phyloP scores from a whole-genome alignment of 805 yeast species.

The Hanseniaspora singularis region DNA sequence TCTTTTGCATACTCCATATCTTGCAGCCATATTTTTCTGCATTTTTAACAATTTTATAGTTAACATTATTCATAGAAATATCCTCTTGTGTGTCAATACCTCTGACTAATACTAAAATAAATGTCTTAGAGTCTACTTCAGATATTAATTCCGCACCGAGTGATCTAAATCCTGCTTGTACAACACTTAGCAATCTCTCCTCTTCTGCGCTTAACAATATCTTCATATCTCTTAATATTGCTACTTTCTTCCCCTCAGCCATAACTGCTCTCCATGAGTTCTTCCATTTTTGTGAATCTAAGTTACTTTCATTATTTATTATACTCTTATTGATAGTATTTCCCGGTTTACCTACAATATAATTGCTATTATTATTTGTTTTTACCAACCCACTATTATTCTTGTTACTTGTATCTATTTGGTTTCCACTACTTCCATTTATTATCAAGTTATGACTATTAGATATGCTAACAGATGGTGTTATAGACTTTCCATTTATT shows the following conservation, averaged over 20 bases:
- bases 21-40: constrained; percentile 54
- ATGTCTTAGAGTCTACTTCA: constrained; percentile 46
- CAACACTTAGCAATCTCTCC: constrained; percentile 20
- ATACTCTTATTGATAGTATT: too few relatives aligned
- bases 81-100: too few relatives aligned
- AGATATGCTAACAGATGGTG: too few relatives aligned
- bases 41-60: constrained; percentile 50
- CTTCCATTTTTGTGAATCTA: constrained; percentile 14
- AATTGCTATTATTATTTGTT: too few relatives aligned
- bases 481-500: too few relatives aligned
- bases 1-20: constrained; percentile 82
- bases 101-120: constrained; percentile 71
- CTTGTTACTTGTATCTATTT: too few relatives aligned
- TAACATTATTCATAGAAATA: constrained; percentile 28
- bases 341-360: too few relatives aligned
- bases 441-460: too few relatives aligned
- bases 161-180: constrained; percentile 25
- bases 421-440: not conserved
- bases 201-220: constrained; percentile 18
- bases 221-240: not conserved
- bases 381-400: too few relatives aligned
- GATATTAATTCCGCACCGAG: constrained; percentile 48
- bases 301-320: too few relatives aligned
- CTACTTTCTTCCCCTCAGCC: constrained; percentile 4
- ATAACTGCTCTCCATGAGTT: constrained; percentile 12